A percentile compares a stretch with the other conserved stretches of the same genome.
phyloP scores from a whole-genome alignment of 2,329 filamentous ascomycete genomes.

The Diplodia intermedia region DNA sequence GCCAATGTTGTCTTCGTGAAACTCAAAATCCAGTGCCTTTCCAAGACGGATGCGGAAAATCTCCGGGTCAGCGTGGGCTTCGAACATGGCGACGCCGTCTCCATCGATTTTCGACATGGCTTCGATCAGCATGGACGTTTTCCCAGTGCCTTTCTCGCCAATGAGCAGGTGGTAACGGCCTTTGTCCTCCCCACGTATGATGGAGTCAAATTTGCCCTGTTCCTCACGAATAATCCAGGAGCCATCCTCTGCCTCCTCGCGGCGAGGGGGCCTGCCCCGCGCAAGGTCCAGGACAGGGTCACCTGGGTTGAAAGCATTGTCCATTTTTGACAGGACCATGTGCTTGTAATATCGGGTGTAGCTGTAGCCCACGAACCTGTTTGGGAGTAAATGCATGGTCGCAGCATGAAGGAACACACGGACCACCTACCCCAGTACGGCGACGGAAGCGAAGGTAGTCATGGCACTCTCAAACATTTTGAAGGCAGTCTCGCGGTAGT shows the following conservation, averaged over 20 bases:
- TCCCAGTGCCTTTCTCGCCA: slow-evolving; percentile 95
- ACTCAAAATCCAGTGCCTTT: slow-evolving; percentile 95
- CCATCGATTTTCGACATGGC: slow-evolving; percentile 93
- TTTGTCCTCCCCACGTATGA: slow-evolving; percentile 72
- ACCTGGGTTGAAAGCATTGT: slow-evolving; percentile 87
- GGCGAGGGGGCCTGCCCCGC: slow-evolving; percentile 39
- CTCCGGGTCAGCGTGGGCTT: slow-evolving; percentile 92
- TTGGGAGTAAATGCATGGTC: neutral
- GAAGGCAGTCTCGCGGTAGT: slow-evolving; percentile 52
- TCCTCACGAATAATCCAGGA: slow-evolving; percentile 87
- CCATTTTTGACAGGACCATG: slow-evolving; percentile 90
- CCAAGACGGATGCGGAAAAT: slow-evolving; percentile 93
- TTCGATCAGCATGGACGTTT: slow-evolving; percentile 95
- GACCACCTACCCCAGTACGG: slow-evolving; percentile 51
- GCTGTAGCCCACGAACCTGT: slow-evolving; percentile 52
- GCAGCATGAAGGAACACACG: neutral
- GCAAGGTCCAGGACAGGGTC: slow-evolving; percentile 83
- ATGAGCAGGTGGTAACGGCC: slow-evolving; percentile 93
- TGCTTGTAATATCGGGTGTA: slow-evolving; percentile 75
- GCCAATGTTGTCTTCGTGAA: slow-evolving; percentile 96
- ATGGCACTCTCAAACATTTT: slow-evolving; percentile 61
- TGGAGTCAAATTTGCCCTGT: slow-evolving; percentile 80
- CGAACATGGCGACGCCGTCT: slow-evolving; percentile 91
- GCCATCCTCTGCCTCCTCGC: slow-evolving; percentile 56
- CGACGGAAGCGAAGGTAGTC: slow-evolving; percentile 59